Conservation (phyloP, 176 grass and related monocot genomes). For the Ananas comosus region DNA sequence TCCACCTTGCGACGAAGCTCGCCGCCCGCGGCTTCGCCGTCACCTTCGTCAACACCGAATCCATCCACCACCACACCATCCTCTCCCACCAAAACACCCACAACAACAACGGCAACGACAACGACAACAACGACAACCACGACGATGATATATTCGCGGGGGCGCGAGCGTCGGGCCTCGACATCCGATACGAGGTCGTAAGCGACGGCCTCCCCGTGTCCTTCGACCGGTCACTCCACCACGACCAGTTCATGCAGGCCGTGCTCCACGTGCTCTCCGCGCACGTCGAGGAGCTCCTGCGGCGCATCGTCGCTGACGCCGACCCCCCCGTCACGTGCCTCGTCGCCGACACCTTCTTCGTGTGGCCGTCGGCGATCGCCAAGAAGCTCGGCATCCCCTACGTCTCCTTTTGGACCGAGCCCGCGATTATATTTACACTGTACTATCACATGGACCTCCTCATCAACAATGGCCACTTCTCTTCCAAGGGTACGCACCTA, state of each 20-base stretch:
- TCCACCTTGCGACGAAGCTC: constrained; percentile 39
- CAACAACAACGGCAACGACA: not conserved
- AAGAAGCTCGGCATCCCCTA: constrained; percentile 37
- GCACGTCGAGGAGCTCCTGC: constrained; percentile 62
- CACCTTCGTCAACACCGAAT: constrained; percentile 65
- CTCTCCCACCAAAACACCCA: not conserved
- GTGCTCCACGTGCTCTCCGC: constrained; percentile 43
- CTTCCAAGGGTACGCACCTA: constrained; percentile 27
- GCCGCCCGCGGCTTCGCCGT: constrained; percentile 35
- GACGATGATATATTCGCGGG: constrained; percentile 34
- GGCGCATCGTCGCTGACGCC: constrained; percentile 17
- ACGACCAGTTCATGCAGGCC: constrained; percentile 50
- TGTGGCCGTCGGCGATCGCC: constrained; percentile 50
- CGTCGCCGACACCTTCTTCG: constrained; percentile 55
- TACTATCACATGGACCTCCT: constrained; percentile 59
- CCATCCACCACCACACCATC: constrained; percentile 39
- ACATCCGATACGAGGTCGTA: constrained; percentile 48
- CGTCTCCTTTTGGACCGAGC: constrained; percentile 68
- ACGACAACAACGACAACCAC: not conserved
- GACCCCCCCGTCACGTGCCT: constrained; percentile 43
- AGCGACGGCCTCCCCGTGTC: constrained; percentile 47
- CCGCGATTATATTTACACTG: constrained; percentile 49
- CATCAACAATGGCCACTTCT: constrained; percentile 40
- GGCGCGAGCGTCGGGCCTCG: constrained; percentile 17
- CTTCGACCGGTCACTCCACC: constrained; percentile 41